A percentile compares a stretch with the other conserved stretches of the same genome.
These are phyloP conservation scores for Mikania micrantha DNA, from an alignment of 129 eudicot species.

Conservation along the genomic window DNA sequence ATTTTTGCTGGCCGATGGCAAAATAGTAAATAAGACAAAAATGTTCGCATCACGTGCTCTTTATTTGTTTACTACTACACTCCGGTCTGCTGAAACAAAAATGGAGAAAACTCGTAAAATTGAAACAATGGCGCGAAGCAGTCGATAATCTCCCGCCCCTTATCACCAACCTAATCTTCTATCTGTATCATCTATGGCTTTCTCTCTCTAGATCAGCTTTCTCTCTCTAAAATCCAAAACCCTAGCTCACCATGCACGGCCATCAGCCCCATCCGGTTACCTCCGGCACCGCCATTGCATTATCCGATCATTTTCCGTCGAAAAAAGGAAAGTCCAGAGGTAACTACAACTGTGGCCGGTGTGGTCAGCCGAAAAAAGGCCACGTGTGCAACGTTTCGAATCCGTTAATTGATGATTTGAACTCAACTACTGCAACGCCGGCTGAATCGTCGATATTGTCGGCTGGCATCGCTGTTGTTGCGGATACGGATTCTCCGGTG, in stretches of 20 bases:
- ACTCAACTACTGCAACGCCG: slow-evolving; percentile 2
- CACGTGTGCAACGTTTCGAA: slow-evolving; percentile 49
- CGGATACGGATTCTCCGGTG: slow-evolving; percentile 29
- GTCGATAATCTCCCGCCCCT: slow-evolving; percentile 47
- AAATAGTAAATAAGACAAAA: background rate
- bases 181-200: slow-evolving; percentile 8
- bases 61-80: background rate
- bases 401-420: slow-evolving; percentile 10
- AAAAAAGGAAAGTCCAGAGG: slow-evolving; percentile 75
- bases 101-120: slow-evolving; percentile 23
- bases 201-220: background rate
- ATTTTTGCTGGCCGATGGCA: background rate
- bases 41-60: background rate
- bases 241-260: slow-evolving; percentile 37
- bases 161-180: background rate
- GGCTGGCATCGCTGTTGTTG: background rate
- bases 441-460: slow-evolving; percentile 28
- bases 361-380: slow-evolving; percentile 88
- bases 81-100: background rate
- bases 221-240: slow-evolving; percentile 23
- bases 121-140: slow-evolving; percentile 54
- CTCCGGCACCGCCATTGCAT: slow-evolving; percentile 33
- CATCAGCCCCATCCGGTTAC: slow-evolving; percentile 62
- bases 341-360: slow-evolving; percentile 84
- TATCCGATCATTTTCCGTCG: slow-evolving; percentile 32